These are phyloP conservation scores for Spinellus fusiger DNA, from an alignment of 192 early-diverging fungal genomes.

Conservation along the genomic window DNA sequence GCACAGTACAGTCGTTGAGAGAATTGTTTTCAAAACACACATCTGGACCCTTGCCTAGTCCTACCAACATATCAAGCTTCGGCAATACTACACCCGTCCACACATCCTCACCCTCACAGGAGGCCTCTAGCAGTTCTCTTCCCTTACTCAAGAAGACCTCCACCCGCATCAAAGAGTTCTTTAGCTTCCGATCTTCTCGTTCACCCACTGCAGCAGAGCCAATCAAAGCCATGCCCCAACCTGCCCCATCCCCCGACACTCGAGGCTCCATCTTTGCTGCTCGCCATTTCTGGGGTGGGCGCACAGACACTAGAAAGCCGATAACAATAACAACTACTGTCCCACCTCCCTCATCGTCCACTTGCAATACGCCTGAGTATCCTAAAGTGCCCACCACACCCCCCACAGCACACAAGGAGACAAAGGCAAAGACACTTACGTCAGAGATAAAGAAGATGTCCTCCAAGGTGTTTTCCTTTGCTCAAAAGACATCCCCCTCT, in stretches of 20 bases:
- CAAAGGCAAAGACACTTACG: constrained; percentile 3
- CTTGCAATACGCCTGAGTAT: background rate
- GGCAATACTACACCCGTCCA: background rate
- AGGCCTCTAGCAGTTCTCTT: background rate
- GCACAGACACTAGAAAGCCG: background rate
- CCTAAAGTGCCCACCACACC: background rate
- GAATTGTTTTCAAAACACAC: constrained; percentile 11
- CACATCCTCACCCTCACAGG: background rate
- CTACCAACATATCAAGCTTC: background rate
- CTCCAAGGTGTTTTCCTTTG: background rate
- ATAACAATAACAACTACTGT: background rate
- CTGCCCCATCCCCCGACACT: background rate
- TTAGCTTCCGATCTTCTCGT: background rate
- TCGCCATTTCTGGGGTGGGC: constrained; percentile 6
- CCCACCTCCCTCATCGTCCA: background rate
- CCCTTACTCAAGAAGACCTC: background rate
- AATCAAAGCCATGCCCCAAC: background rate
- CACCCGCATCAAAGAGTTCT: background rate
- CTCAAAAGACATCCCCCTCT: constrained; percentile 2
- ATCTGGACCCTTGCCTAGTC: background rate
- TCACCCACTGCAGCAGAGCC: background rate
- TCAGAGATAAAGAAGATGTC: constrained; percentile 10
- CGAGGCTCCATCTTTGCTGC: constrained; percentile 6
- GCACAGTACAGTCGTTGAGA: constrained; percentile 12
- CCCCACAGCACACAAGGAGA: constrained; percentile 1